These are phyloP conservation scores for Agarophyton chilense DNA, from an alignment of 23 red algal genomes.

Conservation along the genomic window DNA sequence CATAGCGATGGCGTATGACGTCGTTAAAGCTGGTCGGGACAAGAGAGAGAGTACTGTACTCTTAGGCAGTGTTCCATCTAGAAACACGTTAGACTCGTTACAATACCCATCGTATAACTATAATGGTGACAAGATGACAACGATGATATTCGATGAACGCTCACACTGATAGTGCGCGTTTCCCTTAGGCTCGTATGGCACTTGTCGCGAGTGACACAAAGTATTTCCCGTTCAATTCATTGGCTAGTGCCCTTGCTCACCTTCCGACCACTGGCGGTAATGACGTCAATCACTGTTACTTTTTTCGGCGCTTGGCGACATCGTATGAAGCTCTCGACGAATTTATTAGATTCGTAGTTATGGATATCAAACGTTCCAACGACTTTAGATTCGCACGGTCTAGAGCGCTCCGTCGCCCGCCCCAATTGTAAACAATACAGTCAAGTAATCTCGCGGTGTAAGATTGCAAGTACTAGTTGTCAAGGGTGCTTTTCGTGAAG, in stretches of 20 bases:
- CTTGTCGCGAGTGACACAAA: neutral
- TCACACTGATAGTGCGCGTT: neutral
- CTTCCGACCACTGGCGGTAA: neutral
- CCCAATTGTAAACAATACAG: neutral
- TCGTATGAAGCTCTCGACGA: too few relatives aligned
- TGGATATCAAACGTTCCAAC: too few relatives aligned
- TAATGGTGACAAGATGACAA: conserved; percentile 11
- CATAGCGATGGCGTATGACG: neutral
- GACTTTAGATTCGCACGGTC: neutral
- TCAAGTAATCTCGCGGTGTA: neutral
- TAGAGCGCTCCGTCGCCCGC: neutral
- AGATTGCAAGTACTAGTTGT: neutral
- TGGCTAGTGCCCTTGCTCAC: neutral
- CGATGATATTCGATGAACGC: neutral
- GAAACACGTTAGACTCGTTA: conserved; percentile 12
- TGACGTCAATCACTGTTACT: neutral
- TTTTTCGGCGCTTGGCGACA: too few relatives aligned
- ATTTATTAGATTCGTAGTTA: too few relatives aligned
- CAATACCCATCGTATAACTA: neutral
- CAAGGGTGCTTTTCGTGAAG: neutral
- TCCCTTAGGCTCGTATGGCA: neutral
- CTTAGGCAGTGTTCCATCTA: neutral
- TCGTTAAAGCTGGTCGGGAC: neutral
- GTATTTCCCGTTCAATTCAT: neutral
- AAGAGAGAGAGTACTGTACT: neutral